phyloP scores from a whole-genome alignment of 176 grass and related monocot species.

The Cymbopogon citratus region DNA sequence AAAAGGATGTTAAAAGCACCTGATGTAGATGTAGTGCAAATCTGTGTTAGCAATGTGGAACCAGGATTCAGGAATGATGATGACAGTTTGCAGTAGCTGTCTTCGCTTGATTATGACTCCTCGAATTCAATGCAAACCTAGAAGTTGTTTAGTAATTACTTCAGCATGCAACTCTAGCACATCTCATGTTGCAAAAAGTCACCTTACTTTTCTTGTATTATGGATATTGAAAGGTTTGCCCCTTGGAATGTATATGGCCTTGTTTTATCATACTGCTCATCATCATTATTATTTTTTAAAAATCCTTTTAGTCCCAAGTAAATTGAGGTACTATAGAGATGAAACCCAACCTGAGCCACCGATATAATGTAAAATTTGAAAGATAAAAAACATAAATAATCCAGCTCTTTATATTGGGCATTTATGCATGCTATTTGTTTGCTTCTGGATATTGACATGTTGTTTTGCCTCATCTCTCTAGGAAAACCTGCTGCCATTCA shows the following conservation, averaged over 20 bases:
- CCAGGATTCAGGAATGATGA: background rate
- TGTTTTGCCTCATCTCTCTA: conserved; percentile 35
- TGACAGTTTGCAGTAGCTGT: background rate
- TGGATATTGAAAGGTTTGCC: background rate
- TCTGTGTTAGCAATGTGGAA: background rate
- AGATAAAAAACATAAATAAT: background rate
- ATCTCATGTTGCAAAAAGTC: background rate
- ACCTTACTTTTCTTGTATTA: background rate
- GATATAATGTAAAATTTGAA: background rate
- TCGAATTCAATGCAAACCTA: background rate
- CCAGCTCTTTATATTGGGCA: background rate
- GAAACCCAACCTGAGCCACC: background rate
- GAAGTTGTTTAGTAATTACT: background rate
- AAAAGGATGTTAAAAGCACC: conserved; percentile 2
- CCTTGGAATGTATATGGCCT: background rate
- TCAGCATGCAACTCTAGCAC: background rate
- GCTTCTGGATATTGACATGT: conserved; percentile 13
- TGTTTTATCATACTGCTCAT: background rate
- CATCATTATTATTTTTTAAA: too few relatives aligned
- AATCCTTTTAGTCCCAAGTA: background rate
- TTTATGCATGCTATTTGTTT: background rate
- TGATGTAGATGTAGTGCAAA: conserved; percentile 6
- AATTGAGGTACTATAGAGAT: background rate
- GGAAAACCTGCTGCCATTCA: conserved; percentile 79
- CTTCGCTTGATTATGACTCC: background rate